Base-by-base conservation (phyloP, 2,329 filamentous ascomycete species). In the Scedosporium minutisporum region DNA sequence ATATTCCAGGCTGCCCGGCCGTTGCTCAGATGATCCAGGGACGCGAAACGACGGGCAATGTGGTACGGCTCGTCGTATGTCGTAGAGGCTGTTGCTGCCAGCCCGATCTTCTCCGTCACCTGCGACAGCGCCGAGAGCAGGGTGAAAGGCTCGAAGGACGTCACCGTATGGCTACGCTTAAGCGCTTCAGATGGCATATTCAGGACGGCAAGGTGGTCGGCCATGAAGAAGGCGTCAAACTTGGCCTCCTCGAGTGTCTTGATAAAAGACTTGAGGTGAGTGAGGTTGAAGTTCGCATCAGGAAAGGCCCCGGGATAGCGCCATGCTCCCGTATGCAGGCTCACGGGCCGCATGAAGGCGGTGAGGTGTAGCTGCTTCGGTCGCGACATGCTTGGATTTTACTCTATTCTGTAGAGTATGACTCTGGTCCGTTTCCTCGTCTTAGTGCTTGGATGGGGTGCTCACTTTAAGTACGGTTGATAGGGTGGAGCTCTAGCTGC, bases 321-420 rank as follows among this genome's bases (percentile, higher is more conserved):
- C 81, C 82, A 84, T 65, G 81, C 81, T 38, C 82, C 80, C 2
- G 80, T 82, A 65, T 85, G 81, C 9, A 84, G 71, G 57, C 76
- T 80, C 1, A 85, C 80, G 1, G 82, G 82, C 18, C 82, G 78
- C 81, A 85, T 84, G 64, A 84, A 85, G 0, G 82, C 82, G 2
- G 82, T 84, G 3, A 85, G 75, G 65, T 85, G 81, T 5, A 83
- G 70, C 64, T 79, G 67, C 48, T 74, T 76, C 61, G 44, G 44
- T 46, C 10, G 44, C 6, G 29, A 33, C 29, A 33, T 33, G 29
- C 9, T 6, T 33, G 9, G 6, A 33, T 33, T 33, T 29, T 33
- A 33, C 29, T 33, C 29, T 33, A 7, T 33, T 33, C 29, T 33
- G 29, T 33, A 33, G 7, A 33, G n/a, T 33, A 33, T 33, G 29